Evolutionary conservation across 2,329 filamentous ascomycete genomes (phyloP).

Genomic region (Neocatenulostroma microsporum): DNA sequence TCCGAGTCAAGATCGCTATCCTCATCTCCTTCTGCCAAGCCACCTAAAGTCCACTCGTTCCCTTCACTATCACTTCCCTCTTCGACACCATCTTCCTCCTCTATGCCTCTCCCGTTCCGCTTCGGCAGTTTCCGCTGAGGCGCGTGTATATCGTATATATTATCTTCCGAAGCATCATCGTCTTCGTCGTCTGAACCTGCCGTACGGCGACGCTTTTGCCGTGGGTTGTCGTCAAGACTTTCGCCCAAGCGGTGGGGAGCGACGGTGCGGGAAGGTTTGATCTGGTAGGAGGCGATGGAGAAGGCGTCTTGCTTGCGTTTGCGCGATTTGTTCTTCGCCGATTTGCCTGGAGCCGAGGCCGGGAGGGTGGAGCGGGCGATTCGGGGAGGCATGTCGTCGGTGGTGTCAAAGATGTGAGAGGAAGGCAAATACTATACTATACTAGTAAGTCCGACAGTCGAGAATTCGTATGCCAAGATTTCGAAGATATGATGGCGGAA

Average conservation of each 20-base stretch:
- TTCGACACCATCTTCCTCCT: conserved; percentile 47
- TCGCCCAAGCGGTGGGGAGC: conserved; percentile 53
- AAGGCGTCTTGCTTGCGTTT: conserved; percentile 56
- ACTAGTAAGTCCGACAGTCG: too few relatives aligned
- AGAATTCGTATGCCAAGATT: conserved; percentile 1
- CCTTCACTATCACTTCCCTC: conserved; percentile 78
- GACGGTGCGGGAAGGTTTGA: conserved; percentile 44
- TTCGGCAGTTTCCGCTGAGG: conserved; percentile 26
- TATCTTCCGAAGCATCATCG: conserved; percentile 40
- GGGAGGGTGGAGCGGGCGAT: conserved; percentile 32
- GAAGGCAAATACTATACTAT: too few relatives aligned
- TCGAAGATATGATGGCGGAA: conserved; percentile 1
- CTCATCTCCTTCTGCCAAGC: conserved; percentile 54
- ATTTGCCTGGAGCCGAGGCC: conserved; percentile 26
- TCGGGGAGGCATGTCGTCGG: conserved; percentile 38
- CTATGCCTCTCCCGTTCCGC: conserved; percentile 17
- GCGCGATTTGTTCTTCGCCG: conserved; percentile 36
- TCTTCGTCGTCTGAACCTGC: conserved; percentile 48
- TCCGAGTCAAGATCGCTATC: conserved; percentile 65
- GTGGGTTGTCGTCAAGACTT: conserved; percentile 37
- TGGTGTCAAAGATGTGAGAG: neutral
- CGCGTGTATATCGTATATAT: too few relatives aligned
- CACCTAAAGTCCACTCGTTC: conserved; percentile 74
- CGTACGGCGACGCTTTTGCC: conserved; percentile 36
- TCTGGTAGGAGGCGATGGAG: conserved; percentile 51